phyloP scores from a whole-genome alignment of 2,329 filamentous ascomycete species.

The Ophiocordyceps unilateralis region DNA sequence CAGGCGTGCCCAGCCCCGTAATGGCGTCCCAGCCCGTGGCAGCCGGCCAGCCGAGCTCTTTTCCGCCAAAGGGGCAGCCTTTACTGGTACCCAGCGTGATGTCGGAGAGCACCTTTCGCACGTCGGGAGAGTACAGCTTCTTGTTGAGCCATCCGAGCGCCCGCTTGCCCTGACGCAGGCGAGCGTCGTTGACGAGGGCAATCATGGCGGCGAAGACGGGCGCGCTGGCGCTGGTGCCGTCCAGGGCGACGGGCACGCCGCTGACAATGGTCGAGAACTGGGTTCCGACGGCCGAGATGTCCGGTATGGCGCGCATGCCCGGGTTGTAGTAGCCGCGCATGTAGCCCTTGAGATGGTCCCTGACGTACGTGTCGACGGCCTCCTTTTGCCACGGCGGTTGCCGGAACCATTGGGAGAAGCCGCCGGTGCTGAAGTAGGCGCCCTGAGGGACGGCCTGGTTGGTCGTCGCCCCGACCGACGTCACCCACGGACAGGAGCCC shows the following conservation, averaged over 20 bases:
- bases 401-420: slow-evolving; percentile 33
- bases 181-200: slow-evolving; percentile 34
- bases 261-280: slow-evolving; percentile 28
- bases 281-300: slow-evolving; percentile 37
- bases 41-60: slow-evolving; percentile 24
- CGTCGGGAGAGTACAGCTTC: slow-evolving; percentile 22
- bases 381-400: slow-evolving; percentile 27
- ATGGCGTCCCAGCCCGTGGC: slow-evolving; percentile 27
- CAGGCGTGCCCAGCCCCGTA: slow-evolving; percentile 30
- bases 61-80: slow-evolving; percentile 21
- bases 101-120: slow-evolving; percentile 22
- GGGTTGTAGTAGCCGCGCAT: slow-evolving; percentile 27
- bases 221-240: slow-evolving; percentile 33
- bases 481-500: slow-evolving; percentile 50
- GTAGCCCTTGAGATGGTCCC: slow-evolving; percentile 16
- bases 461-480: slow-evolving; percentile 42
- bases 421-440: slow-evolving; percentile 29
- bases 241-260: slow-evolving; percentile 11
- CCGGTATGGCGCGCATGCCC: slow-evolving; percentile 29
- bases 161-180: slow-evolving; percentile 28
- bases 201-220: slow-evolving; percentile 37
- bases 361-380: slow-evolving; percentile 22
- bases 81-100: slow-evolving; percentile 21
- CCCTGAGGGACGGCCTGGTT: slow-evolving; percentile 18
- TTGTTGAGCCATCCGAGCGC: slow-evolving; percentile 37